Percentiles rank a stretch among this genome's conserved stretches.
Conservation (phyloP, 768 basidiomycete genomes). For the Tulasnella sp. region DNA sequence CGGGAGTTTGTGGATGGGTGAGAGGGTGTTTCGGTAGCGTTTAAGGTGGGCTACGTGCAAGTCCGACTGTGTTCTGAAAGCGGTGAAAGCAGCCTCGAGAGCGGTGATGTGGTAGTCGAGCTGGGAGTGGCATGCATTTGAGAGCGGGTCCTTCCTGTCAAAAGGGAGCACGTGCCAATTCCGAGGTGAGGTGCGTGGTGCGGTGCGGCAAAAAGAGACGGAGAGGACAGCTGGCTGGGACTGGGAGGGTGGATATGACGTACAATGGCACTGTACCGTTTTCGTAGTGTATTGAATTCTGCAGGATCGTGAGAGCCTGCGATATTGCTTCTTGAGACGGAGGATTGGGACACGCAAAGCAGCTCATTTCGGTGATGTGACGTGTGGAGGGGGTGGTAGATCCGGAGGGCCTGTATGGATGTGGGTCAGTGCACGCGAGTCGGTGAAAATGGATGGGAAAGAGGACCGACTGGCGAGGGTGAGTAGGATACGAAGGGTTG, state of each 20-base stretch:
- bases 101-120: conserved; percentile 14
- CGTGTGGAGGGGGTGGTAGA: neutral
- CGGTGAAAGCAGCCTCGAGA: neutral
- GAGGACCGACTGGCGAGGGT: neutral
- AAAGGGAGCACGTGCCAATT: neutral
- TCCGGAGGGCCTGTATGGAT: neutral
- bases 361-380: conserved; percentile 1
- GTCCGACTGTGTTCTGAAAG: neutral
- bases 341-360: neutral
- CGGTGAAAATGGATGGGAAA: neutral
- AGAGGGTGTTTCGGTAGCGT: conserved; percentile 9
- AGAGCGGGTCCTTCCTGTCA: conserved; percentile 6
- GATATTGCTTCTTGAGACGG: conserved; percentile 2
- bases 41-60: conserved; percentile 13
- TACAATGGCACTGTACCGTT: conserved; percentile 9
- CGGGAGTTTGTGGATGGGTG: neutral
- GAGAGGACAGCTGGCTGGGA: neutral
- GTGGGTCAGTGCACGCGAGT: neutral
- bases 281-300: conserved; percentile 3
- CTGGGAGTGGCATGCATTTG: conserved; percentile 11
- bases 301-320: neutral
- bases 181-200: neutral
- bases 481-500: neutral
- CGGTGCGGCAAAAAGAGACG: neutral
- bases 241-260: neutral